A percentile compares a stretch with the other conserved stretches of the same genome.
Conservation (phyloP, 2,329 filamentous ascomycete genomes). For the Berkeleyomyces basicola region DNA sequence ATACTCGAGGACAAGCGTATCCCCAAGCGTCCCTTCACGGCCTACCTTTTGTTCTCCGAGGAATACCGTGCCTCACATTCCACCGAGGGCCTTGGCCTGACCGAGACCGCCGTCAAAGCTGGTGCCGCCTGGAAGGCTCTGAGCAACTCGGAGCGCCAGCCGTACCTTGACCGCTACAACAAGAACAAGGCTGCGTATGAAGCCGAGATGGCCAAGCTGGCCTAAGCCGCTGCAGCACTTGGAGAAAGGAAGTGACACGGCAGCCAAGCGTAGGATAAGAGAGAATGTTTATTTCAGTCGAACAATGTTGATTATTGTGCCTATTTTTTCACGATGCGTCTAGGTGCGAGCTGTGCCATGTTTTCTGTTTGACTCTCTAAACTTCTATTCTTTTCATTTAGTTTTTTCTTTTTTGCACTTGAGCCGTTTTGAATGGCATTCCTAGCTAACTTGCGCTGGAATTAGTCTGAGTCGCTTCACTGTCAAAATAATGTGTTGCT, state of each 20-base stretch:
- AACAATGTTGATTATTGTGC: neutral
- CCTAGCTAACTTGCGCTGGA: too few relatives aligned
- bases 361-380: neutral
- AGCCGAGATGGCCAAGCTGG: neutral
- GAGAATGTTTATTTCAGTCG: neutral
- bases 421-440: neutral
- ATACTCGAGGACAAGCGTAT: slow-evolving; percentile 31
- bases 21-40: slow-evolving; percentile 24
- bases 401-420: neutral
- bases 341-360: neutral
- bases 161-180: slow-evolving; percentile 13
- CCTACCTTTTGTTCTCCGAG: slow-evolving; percentile 25
- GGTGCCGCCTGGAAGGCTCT: slow-evolving; percentile 28
- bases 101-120: slow-evolving; percentile 18
- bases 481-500: too few relatives aligned
- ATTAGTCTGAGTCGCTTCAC: too few relatives aligned
- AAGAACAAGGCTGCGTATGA: slow-evolving; percentile 1
- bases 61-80: slow-evolving; percentile 22
- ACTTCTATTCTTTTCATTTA: neutral
- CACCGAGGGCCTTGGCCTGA: slow-evolving; percentile 6
- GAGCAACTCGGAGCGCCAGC: slow-evolving; percentile 26
- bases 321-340: neutral
- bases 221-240: neutral
- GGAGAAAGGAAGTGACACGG: neutral
- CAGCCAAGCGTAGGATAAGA: neutral